Evolutionary conservation across 2,329 filamentous ascomycete species (phyloP), one percentile per base, ranked within the genome.

Genomic region (Cercospora berteroae): DNA sequence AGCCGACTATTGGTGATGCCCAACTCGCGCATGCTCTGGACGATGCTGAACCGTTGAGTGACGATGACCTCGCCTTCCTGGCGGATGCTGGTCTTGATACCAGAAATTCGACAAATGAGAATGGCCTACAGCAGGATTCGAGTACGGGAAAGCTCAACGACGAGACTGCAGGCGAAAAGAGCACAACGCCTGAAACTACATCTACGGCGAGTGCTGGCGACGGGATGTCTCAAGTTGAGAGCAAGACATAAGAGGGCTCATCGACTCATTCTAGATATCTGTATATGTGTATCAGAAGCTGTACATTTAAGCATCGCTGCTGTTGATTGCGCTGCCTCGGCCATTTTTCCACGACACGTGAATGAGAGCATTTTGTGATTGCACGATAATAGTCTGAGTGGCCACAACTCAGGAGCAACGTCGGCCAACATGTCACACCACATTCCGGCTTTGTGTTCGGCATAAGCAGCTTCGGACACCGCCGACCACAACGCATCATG

Each of bases 381-480:
- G 36, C 13, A 39, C 13, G 29, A 31, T 31, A 12, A n/a, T 39
- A 39, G 13, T 39, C 36, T n/a, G 5, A 12, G 9, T 10, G 31
- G 10, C 36, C 36, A n/a, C 36, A n/a, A n/a, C 36, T 67, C 62
- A 65, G 50, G 50, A 63, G 50, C 62, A 56, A 29, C 25, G 59
- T 65, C 48, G 59, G 33, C 27, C 18, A 57, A 68, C 42, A 68
- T 39, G 62, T 68, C 63, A 63, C 66, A 48, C 66, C 66, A 65
- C 58, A 52, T 59, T 27, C 20, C 57, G 33, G 44, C 42, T 55
- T 50, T 36, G 18, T 27, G 33, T 16, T 56, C 62, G 50, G 50
- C 31, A 64, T 23, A 33, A 20, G 42, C 42, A 39, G 16, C 36
- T 39, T 48, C 57, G 29, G 66, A 29, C 42, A 20, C 39, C 31